Evolutionary conservation across 495 filamentous ascomycete genomes (phyloP), one percentile per base, ranked within the genome.

Genomic region (Rhizodiscina lignyota): DNA sequence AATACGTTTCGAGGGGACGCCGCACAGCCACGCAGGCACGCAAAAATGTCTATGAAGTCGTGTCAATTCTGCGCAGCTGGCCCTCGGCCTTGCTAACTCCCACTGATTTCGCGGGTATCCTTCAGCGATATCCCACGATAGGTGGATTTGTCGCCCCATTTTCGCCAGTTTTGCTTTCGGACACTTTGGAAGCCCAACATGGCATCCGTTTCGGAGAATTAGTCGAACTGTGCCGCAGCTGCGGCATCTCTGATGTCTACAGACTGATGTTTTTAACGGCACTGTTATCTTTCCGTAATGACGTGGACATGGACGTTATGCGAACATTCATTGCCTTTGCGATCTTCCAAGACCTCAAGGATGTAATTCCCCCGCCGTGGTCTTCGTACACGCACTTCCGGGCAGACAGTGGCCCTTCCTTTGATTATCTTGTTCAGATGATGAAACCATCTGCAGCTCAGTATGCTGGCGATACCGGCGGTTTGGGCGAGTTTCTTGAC

Each of bases 221-320:
- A 13, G 53, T 60, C 22, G 42, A 44, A 15, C 40, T 60, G 2
- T 61, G 54, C 30, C 24, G 38, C 10, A 17, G 36, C 3, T 36
- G 38, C 16, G 10, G 29, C 3, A 2, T 5, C 4, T 19, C 51
- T 23, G 47, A 64, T 18, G 38, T 26, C 0, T 54, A 50, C 29
- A 21, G 32, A 10, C 38, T 68, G 2, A 66, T 66, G 54, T 68
- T 69, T 34, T 32, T 55, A 0, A 41, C 67, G 5, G 54, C 50
- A 0, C n/a, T 53, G 0, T 40, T 70, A 4, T 45, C 60, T 1
- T 70, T 61, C 32, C 13, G 44, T 5, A 21, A 42, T 2, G 24
- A 51, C 10, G 42, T 50, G 16, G 35, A 61, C 28, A 60, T 64
- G 54, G 36, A 41, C 18, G 17, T 59, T 0, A 16, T 69, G 0